Evolutionary conservation across 352 stramenopile genomes (phyloP).

Genomic region (Phytophthora cactorum): DNA sequence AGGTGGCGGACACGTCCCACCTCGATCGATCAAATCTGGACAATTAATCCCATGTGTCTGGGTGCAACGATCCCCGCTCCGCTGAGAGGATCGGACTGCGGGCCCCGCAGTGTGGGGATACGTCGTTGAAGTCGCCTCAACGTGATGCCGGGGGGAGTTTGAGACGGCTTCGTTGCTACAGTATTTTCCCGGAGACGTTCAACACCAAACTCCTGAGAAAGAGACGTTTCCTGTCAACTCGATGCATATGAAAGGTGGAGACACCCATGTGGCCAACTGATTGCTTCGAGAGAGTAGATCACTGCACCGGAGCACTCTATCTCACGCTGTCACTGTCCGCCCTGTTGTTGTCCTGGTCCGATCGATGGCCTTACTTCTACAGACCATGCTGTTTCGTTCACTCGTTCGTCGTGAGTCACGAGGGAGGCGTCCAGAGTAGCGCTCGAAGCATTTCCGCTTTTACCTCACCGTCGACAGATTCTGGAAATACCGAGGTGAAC

Average conservation of each 20-base stretch:
- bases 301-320: slow-evolving; percentile 15
- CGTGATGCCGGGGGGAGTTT: background rate
- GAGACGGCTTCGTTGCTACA: background rate
- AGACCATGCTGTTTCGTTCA: slow-evolving; percentile 32
- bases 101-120: background rate
- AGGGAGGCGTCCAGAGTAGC: slow-evolving; percentile 9
- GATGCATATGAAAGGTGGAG: slow-evolving; percentile 18
- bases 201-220: background rate
- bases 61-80: slow-evolving; percentile 25
- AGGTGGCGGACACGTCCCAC: slow-evolving; percentile 8
- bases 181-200: background rate
- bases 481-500: slow-evolving; percentile 1
- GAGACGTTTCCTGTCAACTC: slow-evolving; percentile 11
- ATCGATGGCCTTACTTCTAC: slow-evolving; percentile 31
- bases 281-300: slow-evolving; percentile 30
- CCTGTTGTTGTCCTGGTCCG: slow-evolving; percentile 29
- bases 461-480: slow-evolving; percentile 3
- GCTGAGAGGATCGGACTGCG: slow-evolving; percentile 20
- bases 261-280: slow-evolving; percentile 26
- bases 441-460: slow-evolving; percentile 27
- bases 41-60: slow-evolving; percentile 38
- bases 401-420: slow-evolving; percentile 26
- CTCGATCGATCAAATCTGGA: slow-evolving; percentile 29
- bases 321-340: slow-evolving; percentile 21
- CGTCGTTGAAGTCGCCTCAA: slow-evolving; percentile 10